Evolutionary conservation across 139 green algal genomes (phyloP).

Genomic region (Mesotaenium endlicherianum): DNA sequence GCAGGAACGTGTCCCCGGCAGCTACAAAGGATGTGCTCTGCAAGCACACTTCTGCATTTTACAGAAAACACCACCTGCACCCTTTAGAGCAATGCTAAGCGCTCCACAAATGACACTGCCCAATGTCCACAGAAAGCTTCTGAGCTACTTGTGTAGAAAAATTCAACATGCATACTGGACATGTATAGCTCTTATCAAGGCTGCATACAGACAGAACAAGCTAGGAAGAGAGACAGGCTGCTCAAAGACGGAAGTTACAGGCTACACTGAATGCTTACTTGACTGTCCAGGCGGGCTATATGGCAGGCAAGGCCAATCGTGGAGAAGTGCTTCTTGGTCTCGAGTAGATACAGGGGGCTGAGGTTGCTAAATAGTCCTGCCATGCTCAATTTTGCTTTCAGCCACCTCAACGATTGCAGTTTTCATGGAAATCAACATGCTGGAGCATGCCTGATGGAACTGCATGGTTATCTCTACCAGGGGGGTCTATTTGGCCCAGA

Average conservation of each 20-base stretch:
- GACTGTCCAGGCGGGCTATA: conserved; percentile 35
- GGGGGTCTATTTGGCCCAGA: not conserved
- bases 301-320: conserved; percentile 31
- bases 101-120: not conserved
- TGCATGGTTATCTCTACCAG: not conserved
- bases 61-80: not conserved
- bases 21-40: not conserved
- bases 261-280: conserved; percentile 9
- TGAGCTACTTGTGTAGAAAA: not conserved
- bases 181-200: not conserved
- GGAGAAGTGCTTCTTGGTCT: conserved; percentile 46
- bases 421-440: not conserved
- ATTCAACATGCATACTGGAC: not conserved
- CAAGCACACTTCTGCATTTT: not conserved
- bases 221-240: not conserved
- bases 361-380: conserved; percentile 48
- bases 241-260: not conserved
- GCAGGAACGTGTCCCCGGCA: not conserved
- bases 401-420: not conserved
- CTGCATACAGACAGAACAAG: not conserved
- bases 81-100: not conserved
- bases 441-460: not conserved
- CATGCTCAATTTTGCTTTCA: not conserved
- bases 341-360: conserved; percentile 26
- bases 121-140: not conserved